Base-by-base conservation (phyloP, 2,329 filamentous ascomycete species). In the Diplodia intermedia region DNA sequence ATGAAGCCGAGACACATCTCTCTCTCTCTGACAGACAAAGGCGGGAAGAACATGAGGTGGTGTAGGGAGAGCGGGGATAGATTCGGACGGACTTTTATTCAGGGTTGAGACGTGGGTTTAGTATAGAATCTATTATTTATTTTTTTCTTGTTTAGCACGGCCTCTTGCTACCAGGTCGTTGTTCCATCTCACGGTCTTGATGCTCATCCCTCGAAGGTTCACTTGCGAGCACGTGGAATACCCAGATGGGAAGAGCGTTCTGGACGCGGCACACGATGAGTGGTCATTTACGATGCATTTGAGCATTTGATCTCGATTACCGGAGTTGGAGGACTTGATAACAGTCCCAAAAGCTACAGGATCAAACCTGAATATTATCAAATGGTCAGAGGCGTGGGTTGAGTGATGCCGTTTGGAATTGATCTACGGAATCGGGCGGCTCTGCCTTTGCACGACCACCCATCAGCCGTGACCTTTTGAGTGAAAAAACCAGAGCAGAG, bases 71-170 rank as follows among this genome's bases (percentile, higher is more conserved):
- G 8, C 6, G 31, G n/a, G n/a, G 50, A 53, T 14, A 53, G 26
- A 29, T 53, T 53, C n/a, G 4, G 50, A 26, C 11, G 20, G 12
- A 14, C 4, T 29, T 29, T 12, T 36, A 11, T 26, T 53, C 23
- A 31, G 23, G 14, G 31, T 53, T 29, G 20, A 29, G 12, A 29
- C 26, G 50, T 29, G 54, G 14, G 9, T n/a, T 56, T 15, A 20
- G n/a, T 56, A 33, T 56, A 20, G 43, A 47, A 20, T 20, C 18
- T 38, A 23, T 56, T 56, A 20, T 56, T 38, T n/a, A n/a, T n/a
- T 29, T 56, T 26, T 56, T 38, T 47, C 31, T 29, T 56, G 31
- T 38, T 56, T 47, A 43, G 40, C 18, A 43, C 40, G 8, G 7
- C 15, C 40, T 7, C 18, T 43, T 43, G 40, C 18, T 18, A 26